Evolutionary conservation across 73 alveolate genomes (phyloP).

Genomic region (Symbiodinium natans): DNA sequence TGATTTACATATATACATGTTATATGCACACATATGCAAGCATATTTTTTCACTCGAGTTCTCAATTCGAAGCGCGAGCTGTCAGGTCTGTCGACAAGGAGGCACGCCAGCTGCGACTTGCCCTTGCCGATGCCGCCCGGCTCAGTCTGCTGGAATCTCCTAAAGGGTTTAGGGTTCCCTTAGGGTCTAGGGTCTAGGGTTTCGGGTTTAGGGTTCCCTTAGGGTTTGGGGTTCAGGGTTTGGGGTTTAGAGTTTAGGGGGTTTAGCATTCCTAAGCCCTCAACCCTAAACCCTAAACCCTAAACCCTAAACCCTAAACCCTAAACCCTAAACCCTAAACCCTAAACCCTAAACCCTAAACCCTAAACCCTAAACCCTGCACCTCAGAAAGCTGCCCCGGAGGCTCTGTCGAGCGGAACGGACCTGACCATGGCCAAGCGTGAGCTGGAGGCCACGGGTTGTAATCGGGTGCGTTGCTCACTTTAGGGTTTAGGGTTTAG

Average conservation of each 20-base stretch:
- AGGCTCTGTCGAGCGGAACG: slow-evolving; percentile 89
- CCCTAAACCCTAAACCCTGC: too few species aligned
- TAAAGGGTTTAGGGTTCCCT: too few species aligned
- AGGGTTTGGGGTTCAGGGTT: too few species aligned
- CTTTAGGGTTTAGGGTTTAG: too few species aligned
- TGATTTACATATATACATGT: background rate
- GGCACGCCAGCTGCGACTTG: slow-evolving; percentile 84
- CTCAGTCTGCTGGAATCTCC: background rate
- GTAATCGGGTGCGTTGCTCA: background rate
- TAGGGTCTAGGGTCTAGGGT: too few species aligned
- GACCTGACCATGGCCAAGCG: slow-evolving; percentile 80
- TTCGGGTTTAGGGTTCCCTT: too few species aligned
- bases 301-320: too few species aligned
- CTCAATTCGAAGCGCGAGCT: background rate
- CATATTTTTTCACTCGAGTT: background rate
- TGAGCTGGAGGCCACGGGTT: slow-evolving; percentile 7
- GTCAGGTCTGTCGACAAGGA: slow-evolving; percentile 84
- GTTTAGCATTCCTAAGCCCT: too few species aligned
- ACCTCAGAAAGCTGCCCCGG: background rate
- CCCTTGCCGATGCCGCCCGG: slow-evolving; percentile 52
- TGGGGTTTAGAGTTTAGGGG: too few species aligned
- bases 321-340: too few species aligned
- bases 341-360: too few species aligned
- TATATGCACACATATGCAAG: background rate
- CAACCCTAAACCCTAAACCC: too few species aligned